Evolutionary conservation across 345 rosid genomes (phyloP).

Genomic region (Euphorbia peplus): DNA sequence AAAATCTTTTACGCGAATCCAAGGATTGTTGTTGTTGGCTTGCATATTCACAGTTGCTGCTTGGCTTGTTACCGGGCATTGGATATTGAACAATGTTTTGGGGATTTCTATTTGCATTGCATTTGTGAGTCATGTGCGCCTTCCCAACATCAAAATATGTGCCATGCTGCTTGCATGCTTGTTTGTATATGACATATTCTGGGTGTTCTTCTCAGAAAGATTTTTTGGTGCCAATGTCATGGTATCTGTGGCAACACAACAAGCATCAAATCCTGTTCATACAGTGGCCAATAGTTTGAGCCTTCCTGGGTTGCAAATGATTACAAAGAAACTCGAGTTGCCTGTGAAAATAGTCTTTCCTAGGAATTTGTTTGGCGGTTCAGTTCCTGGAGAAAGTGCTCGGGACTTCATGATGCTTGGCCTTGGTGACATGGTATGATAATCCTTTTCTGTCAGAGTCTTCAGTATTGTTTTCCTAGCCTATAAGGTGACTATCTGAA

Average conservation of each 20-base stretch:
- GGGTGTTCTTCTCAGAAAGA: slow-evolving; percentile 99
- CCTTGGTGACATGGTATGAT: slow-evolving; percentile 94
- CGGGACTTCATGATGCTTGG: slow-evolving; percentile 97
- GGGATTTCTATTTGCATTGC: slow-evolving; percentile 95
- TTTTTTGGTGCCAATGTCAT: slow-evolving; percentile 97
- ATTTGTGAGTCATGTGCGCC: slow-evolving; percentile 93
- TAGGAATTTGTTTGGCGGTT: slow-evolving; percentile 70
- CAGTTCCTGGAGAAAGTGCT: slow-evolving; percentile 55
- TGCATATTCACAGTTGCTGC: slow-evolving; percentile 63
- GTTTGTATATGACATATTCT: slow-evolving; percentile 92
- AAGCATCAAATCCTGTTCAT: slow-evolving; percentile 94
- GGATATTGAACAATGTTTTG: slow-evolving; percentile 87
- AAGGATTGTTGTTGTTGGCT: slow-evolving; percentile 52
- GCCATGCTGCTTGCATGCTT: slow-evolving; percentile 81
- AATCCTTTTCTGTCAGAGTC: slow-evolving; percentile 11
- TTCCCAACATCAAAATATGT: slow-evolving; percentile 90
- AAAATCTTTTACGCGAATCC: slow-evolving; percentile 64
- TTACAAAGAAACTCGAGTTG: slow-evolving; percentile 90
- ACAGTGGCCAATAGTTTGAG: slow-evolving; percentile 89
- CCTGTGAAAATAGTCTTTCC: slow-evolving; percentile 94
- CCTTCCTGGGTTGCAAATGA: slow-evolving; percentile 89
- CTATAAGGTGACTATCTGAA: not conserved
- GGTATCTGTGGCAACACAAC: slow-evolving; percentile 98
- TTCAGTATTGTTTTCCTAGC: slow-evolving; percentile 6
- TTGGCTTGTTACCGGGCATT: slow-evolving; percentile 94